Percentiles rank a stretch among this genome's conserved stretches.
phyloP scores from a whole-genome alignment of 331 rosid species.

The Stylosanthes scabra region DNA sequence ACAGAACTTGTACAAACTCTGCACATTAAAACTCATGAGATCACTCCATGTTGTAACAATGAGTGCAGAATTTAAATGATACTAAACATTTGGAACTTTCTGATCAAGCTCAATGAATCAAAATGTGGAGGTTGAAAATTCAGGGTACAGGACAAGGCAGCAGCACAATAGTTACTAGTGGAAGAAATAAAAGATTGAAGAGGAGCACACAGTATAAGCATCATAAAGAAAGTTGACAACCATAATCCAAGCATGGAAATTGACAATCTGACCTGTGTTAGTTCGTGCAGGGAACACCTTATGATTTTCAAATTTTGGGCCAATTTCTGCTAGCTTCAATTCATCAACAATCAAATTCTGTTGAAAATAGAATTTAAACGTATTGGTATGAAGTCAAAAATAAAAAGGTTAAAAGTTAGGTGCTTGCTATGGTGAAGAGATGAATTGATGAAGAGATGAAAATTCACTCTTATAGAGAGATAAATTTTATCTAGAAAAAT shows the following conservation, averaged over 20 bases:
- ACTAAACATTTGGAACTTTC: conserved; percentile 11
- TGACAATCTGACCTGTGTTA: conserved; percentile 74
- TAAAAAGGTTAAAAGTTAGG: conserved; percentile 1
- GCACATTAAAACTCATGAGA: conserved; percentile 44
- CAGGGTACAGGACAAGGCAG: neutral
- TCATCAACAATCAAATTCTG: conserved; percentile 89
- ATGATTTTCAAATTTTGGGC: conserved; percentile 91
- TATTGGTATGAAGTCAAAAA: conserved; percentile 13
- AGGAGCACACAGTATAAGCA: neutral
- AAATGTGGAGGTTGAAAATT: neutral
- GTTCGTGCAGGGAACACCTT: conserved; percentile 93
- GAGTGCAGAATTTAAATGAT: neutral
- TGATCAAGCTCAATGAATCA: conserved; percentile 10
- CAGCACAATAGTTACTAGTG: neutral
- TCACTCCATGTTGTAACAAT: neutral
- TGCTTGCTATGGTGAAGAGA: too few relatives aligned
- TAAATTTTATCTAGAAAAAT: too few relatives aligned
- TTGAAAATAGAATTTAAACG: conserved; percentile 39
- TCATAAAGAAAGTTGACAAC: conserved; percentile 3
- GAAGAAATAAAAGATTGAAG: neutral
- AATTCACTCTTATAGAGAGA: too few relatives aligned
- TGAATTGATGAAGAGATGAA: too few relatives aligned
- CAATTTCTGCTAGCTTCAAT: conserved; percentile 83
- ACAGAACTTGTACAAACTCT: conserved; percentile 92
- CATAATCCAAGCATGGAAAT: conserved; percentile 26